Percentiles rank a stretch among this genome's conserved stretches.
Evolutionary conservation across 1,139 yeast genomes (phyloP).

Genomic region (Yamadazyma friedrichii): DNA sequence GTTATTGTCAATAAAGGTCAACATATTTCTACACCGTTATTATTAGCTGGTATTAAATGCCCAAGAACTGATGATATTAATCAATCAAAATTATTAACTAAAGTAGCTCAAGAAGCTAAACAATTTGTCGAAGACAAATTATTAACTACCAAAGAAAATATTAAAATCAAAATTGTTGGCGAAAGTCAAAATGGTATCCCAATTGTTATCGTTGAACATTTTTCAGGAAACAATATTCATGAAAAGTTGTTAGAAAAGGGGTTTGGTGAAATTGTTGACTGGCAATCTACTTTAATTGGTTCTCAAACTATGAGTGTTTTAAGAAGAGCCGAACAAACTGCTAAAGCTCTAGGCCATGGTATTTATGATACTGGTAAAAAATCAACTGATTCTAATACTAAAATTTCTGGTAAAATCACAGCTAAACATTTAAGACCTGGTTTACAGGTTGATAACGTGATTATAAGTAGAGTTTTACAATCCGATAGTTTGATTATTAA

Average conservation of each 20-base stretch:
- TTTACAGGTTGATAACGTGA: slow-evolving; percentile 48
- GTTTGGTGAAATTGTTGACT: slow-evolving; percentile 71
- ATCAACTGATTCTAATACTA: slow-evolving; percentile 18
- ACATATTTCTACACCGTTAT: slow-evolving; percentile 54
- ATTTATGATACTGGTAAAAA: slow-evolving; percentile 45
- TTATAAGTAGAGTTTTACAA: slow-evolving; percentile 59
- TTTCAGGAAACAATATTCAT: slow-evolving; percentile 68
- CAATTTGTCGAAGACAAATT: slow-evolving; percentile 65
- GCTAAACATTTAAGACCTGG: slow-evolving; percentile 41
- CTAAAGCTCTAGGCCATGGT: slow-evolving; percentile 63
- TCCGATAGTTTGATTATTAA: slow-evolving; percentile 66
- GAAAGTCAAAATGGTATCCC: slow-evolving; percentile 63
- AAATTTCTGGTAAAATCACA: slow-evolving; percentile 12
- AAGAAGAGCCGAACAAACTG: slow-evolving; percentile 66
- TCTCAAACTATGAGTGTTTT: slow-evolving; percentile 58
- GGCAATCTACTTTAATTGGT: slow-evolving; percentile 80
- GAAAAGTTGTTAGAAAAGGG: slow-evolving; percentile 69
- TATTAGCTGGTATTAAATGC: slow-evolving; percentile 70
- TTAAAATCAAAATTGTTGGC: slow-evolving; percentile 59
- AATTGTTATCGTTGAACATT: slow-evolving; percentile 61
- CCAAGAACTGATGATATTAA: slow-evolving; percentile 63
- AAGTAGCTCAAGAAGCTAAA: slow-evolving; percentile 65
- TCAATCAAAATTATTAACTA: slow-evolving; percentile 41
- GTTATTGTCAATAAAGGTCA: slow-evolving; percentile 42
- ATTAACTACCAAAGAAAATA: slow-evolving; percentile 53